A percentile compares a stretch with the other conserved stretches of the same genome.
Evolutionary conservation across 2,329 filamentous ascomycete genomes (phyloP).

Genomic region (Helotiales sp.): DNA sequence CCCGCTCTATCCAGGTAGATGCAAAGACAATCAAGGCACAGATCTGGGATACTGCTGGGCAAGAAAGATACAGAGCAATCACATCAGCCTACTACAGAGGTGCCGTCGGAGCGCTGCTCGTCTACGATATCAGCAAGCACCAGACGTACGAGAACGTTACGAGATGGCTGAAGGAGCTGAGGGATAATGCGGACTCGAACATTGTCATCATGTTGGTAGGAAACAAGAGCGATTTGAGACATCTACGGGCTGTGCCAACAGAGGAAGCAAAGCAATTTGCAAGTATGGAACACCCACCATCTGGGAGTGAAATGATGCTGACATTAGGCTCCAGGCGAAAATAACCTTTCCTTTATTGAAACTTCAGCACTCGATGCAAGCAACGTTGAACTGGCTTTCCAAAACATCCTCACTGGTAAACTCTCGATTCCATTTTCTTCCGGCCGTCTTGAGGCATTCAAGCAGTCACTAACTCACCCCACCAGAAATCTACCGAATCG

Average conservation of each 20-base stretch:
- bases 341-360: conserved; percentile 98
- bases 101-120: conserved; percentile 93
- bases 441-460: neutral
- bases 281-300: conserved; percentile 59
- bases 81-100: conserved; percentile 99
- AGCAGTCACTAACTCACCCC: conserved; percentile 18
- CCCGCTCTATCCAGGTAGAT: conserved; percentile 97
- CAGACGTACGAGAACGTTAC: conserved; percentile 99
- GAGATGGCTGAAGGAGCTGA: conserved; percentile 97
- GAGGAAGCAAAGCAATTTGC: conserved; percentile 98
- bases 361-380: conserved; percentile 97
- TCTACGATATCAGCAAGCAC: conserved; percentile 99
- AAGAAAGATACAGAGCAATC: conserved; percentile 98
- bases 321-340: conserved; percentile 72
- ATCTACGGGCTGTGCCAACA: conserved; percentile 93
- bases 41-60: conserved; percentile 99
- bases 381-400: conserved; percentile 98
- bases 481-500: conserved; percentile 97
- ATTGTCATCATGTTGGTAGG: conserved; percentile 99
- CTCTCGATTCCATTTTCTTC: conserved; percentile 21
- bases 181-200: conserved; percentile 97
- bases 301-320: conserved; percentile 35
- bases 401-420: conserved; percentile 97
- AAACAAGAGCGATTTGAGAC: conserved; percentile 99
- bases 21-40: conserved; percentile 99